Evolutionary conservation across 176 grass and related monocot species (phyloP).

Genomic region (Miscanthus lutarioriparius): DNA sequence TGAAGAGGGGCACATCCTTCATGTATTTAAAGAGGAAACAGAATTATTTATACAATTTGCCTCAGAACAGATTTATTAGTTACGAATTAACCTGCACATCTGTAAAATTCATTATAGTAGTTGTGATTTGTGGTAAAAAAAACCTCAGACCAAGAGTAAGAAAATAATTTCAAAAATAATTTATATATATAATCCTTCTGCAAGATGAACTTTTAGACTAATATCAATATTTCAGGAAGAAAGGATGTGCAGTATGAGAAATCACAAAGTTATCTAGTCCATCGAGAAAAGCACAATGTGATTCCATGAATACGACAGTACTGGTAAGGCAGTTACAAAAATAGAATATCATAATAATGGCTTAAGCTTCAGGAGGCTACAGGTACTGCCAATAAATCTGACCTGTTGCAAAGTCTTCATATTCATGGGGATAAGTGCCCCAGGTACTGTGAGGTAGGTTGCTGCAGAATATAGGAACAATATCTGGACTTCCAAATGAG

Average conservation of each 20-base stretch:
- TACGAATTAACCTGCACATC: not conserved
- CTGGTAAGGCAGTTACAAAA: not conserved
- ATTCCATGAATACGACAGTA: not conserved
- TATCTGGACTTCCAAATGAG: conserved; percentile 86
- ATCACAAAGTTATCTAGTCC: not conserved
- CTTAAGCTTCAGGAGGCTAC: conserved; percentile 20
- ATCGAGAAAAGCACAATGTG: conserved; percentile 3
- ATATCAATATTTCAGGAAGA: not conserved
- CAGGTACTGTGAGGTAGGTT: conserved; percentile 77
- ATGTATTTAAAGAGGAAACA: conserved; percentile 30
- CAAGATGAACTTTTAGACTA: conserved; percentile 25
- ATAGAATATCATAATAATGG: not conserved
- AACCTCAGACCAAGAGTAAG: not conserved
- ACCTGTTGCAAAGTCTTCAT: conserved; percentile 91
- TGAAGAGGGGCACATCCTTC: not conserved
- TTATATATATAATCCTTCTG: not conserved
- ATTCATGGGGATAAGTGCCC: conserved; percentile 80
- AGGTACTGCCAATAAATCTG: conserved; percentile 26
- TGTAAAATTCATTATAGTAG: conserved; percentile 3
- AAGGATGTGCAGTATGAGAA: not conserved
- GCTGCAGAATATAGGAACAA: conserved; percentile 95
- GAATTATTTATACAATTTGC: not conserved
- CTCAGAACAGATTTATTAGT: not conserved
- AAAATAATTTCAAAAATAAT: not conserved
- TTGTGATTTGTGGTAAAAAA: not conserved